Evolutionary conservation across 441 rosid genomes (phyloP), one percentile per base, ranked within the genome.

Genomic region (Lepidium campestre): DNA sequence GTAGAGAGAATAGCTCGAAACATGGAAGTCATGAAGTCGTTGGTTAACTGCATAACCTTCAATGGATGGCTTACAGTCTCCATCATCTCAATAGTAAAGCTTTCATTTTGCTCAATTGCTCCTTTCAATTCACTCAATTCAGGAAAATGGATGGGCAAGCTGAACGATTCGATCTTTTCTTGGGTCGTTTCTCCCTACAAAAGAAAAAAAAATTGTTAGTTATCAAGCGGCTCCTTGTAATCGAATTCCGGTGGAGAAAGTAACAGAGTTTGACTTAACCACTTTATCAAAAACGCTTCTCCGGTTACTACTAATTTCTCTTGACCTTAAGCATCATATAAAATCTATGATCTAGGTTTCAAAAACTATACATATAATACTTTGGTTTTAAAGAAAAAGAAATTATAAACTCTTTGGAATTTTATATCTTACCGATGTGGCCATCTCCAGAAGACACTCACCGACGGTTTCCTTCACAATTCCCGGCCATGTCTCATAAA

Each of bases 401-500:
- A 1, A 8, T 9, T 15, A 0, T 9, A 14, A 4, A 11, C 18
- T 0, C 10, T 17, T 20, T 7, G 0, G 0, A 56, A 4, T 13
- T 7, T 4, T 7, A 13, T 12, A 22, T 39, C 48, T 57, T 57
- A 57, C 62, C 25, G 46, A 71, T 13, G n/a, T 32, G 4, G 45
- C 79, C 78, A 80, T 71, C 32, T 80, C 83, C 41, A 61, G 22
- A 37, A 80, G 69, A 60, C 56, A 20, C 2, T 56, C 76, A 32
- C 59, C 58, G 12, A 77, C 67, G 37, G 41, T 62, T 9, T 23
- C 67, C 1, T 18, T 17, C 52, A 32, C 31, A 69, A n/a, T n/a
- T n/a, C n/a, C 57, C 35, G 14, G 1, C 0, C 61, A 29, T 19
- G 62, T 55, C 19, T 20, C 11, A 45, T 4, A 25, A 22, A 29